Evolutionary conservation across 2,329 filamentous ascomycete genomes (phyloP).

Genomic region (Cyanodermella asteris): DNA sequence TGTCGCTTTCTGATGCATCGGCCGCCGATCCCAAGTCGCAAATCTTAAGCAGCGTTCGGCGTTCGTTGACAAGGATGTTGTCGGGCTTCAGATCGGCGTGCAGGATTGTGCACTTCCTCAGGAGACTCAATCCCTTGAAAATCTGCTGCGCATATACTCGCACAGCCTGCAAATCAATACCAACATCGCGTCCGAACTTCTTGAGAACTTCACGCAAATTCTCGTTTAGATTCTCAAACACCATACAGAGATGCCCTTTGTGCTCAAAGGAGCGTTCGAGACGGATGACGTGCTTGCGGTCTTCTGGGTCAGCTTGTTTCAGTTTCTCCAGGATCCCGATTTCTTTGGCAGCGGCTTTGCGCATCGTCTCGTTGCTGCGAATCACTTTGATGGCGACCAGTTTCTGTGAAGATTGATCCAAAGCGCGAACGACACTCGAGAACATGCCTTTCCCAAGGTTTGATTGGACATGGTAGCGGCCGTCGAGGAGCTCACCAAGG

Average conservation of each 20-base stretch:
- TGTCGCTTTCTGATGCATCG: conserved; percentile 71
- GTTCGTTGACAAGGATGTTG: conserved; percentile 83
- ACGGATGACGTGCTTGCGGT: conserved; percentile 78
- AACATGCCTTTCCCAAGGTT: conserved; percentile 88
- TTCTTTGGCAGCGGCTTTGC: conserved; percentile 82
- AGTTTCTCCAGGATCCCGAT: conserved; percentile 82
- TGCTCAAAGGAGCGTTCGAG: conserved; percentile 79
- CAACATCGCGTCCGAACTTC: conserved; percentile 86
- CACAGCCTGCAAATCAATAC: conserved; percentile 73
- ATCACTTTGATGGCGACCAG: conserved; percentile 96
- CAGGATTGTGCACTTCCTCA: conserved; percentile 81
- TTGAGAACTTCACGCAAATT: conserved; percentile 86
- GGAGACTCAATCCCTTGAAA: conserved; percentile 67
- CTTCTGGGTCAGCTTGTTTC: conserved; percentile 62
- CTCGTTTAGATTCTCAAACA: conserved; percentile 68
- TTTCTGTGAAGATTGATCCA: conserved; percentile 50
- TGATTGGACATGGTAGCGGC: conserved; percentile 72
- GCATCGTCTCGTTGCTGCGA: conserved; percentile 83
- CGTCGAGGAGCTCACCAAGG: conserved; percentile 71
- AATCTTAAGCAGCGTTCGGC: conserved; percentile 68
- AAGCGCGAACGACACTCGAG: conserved; percentile 78
- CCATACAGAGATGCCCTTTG: conserved; percentile 87
- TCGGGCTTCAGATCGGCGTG: conserved; percentile 95
- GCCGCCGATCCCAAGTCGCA: conserved; percentile 95
- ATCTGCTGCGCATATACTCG: conserved; percentile 84